Conservation (phyloP, 2,329 filamentous ascomycete genomes). For the Venturia asperata region DNA sequence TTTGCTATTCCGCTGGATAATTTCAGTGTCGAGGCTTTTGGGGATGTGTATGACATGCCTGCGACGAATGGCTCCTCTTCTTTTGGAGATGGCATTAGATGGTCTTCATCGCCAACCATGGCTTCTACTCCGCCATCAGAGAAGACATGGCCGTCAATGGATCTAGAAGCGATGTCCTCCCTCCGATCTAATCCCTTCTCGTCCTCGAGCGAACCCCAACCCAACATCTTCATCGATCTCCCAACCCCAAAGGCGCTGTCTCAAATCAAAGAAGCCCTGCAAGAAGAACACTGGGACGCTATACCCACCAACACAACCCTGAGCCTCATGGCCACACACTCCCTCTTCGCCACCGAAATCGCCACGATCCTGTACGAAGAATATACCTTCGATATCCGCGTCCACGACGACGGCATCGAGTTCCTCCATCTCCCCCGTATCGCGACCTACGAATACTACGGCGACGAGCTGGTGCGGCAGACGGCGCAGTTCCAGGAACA, state of each 20-base stretch:
- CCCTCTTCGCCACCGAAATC: conserved; percentile 10
- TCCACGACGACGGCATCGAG: conserved; percentile 10
- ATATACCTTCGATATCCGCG: conserved; percentile 17
- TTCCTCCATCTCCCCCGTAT: conserved; percentile 12
- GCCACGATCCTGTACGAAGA: conserved; percentile 14
- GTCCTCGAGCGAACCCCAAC: not conserved
- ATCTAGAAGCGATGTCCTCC: not conserved
- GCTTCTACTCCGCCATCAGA: not conserved
- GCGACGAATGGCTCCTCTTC: not conserved
- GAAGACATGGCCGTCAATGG: not conserved
- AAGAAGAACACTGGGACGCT: not conserved
- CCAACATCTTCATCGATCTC: conserved; percentile 5
- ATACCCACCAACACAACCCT: not conserved
- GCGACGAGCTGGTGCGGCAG: not conserved
- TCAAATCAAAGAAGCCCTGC: not conserved
- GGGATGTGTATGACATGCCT: not conserved
- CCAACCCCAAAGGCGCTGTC: not conserved
- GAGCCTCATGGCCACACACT: not conserved
- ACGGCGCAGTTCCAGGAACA: not conserved
- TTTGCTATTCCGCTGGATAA: not conserved
- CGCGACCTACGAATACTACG: not conserved
- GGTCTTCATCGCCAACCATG: not conserved
- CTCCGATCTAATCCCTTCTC: not conserved
- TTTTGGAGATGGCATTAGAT: not conserved
- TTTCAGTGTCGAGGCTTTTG: conserved; percentile 1